Evolutionary conservation across 179 eudicot genomes (phyloP).

Genomic region (Pouteria campechiana): DNA sequence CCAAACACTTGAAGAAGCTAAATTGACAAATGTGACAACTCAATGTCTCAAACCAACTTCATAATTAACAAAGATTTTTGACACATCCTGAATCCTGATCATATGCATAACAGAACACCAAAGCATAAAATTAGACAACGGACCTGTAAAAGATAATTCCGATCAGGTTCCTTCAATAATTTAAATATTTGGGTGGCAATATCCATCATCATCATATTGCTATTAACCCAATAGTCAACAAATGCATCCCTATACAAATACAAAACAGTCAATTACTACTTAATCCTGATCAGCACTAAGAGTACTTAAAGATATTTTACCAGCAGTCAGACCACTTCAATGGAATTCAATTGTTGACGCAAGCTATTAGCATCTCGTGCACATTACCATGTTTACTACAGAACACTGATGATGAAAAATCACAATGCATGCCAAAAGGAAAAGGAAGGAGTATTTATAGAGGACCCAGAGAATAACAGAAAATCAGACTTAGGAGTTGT

Average conservation of each 20-base stretch:
- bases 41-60: background rate
- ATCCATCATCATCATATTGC: slow-evolving; percentile 45
- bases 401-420: too few species aligned
- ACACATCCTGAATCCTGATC: background rate
- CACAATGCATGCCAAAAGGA: too few species aligned
- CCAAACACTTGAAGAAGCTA: background rate
- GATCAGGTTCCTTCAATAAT: slow-evolving; percentile 40
- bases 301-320: too few species aligned
- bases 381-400: too few species aligned
- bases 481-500: too few species aligned
- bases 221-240: slow-evolving; percentile 48
- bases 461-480: too few species aligned
- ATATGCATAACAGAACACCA: background rate
- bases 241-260: slow-evolving; percentile 58
- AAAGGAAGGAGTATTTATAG: too few species aligned
- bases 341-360: too few species aligned
- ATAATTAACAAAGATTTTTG: background rate
- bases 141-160: slow-evolving; percentile 41
- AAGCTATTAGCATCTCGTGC: too few species aligned
- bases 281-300: too few species aligned
- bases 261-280: too few species aligned
- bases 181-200: slow-evolving; percentile 32
- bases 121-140: background rate
- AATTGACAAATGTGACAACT: background rate
- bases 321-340: too few species aligned